Evolutionary conservation across 169 alveolate genomes (phyloP).

Genomic region (Plasmodium vivax): DNA sequence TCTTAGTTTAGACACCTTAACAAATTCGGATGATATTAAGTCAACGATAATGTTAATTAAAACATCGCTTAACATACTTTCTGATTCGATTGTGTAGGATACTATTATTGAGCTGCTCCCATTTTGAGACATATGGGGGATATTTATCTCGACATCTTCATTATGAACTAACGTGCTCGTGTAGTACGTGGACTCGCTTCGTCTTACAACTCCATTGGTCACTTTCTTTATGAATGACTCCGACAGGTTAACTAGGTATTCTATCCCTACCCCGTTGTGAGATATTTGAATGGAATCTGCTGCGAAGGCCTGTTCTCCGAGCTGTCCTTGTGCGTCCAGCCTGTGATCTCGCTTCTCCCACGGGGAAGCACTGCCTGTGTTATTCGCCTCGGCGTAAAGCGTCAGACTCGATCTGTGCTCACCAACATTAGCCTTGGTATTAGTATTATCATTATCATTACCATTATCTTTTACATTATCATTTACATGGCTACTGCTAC

Average conservation of each 20-base stretch:
- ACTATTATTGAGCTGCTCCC: constrained; percentile 38
- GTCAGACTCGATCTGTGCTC: background rate
- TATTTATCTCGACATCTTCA: constrained; percentile 55
- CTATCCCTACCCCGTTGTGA: constrained; percentile 54
- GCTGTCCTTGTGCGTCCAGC: background rate
- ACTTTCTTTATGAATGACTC: constrained; percentile 57
- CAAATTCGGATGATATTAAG: constrained; percentile 66
- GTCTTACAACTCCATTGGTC: constrained; percentile 49
- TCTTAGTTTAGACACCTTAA: constrained; percentile 35
- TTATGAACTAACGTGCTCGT: constrained; percentile 49
- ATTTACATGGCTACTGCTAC: too few species aligned
- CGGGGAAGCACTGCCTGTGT: background rate
- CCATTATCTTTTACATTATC: too few species aligned
- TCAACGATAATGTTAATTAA: constrained; percentile 59
- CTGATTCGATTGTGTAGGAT: constrained; percentile 61
- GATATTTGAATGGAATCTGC: constrained; percentile 29
- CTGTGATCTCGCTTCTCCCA: background rate
- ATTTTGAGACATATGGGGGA: constrained; percentile 5
- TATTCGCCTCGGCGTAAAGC: background rate
- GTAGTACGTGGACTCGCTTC: constrained; percentile 62
- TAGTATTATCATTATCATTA: too few species aligned
- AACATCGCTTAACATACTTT: constrained; percentile 35
- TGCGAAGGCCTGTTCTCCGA: background rate
- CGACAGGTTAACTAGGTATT: constrained; percentile 24
- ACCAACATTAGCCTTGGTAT: too few species aligned